Evolutionary conservation across 345 rosid genomes (phyloP), one percentile per base, ranked within the genome.

Genomic region (Schrenkiella parvula): DNA sequence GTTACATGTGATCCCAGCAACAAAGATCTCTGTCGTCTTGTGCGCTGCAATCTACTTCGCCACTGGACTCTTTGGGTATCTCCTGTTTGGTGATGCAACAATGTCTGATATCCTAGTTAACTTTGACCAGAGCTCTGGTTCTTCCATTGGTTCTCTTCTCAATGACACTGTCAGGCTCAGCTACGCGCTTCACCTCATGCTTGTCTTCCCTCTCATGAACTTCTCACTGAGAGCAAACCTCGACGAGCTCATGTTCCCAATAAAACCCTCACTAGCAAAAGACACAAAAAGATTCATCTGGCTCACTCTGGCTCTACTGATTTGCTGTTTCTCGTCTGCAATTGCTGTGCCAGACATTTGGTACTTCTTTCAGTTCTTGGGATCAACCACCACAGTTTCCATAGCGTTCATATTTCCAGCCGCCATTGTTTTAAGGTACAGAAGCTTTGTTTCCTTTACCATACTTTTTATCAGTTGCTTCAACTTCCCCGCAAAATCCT

Each of bases 391-490:
- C 10, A 88, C 91, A 5, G 98, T 93, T 13, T 84, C 83, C 61
- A 86, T 93, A 13, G 90, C 87, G 4, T 89, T 93, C 79, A 90
- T 93, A 47, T 93, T 93, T 60, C 98, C 98, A 3, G 96, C 83
- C 3, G 88, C 85, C 23, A 89, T 93, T 35, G 96, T 84, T 35
- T 68, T 90, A 52, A 87, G 97, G 98, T 93, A 83, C n/a, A 38
- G 0, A 4, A 66, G 48, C 48, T 31, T 32, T 32, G 39, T 39
- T 39, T 39, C 3, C 6, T 67, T 41, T 50, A 28, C 32, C 14
- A 32, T 15, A 21, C 64, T 1, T 39, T 4, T 53, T 18, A 23
- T 5, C 25, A 25, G 32, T 25, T 44, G 42, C 42, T 46, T 64
- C 22, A 23, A 10, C 2, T 2, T n/a, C 8, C 66, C 54, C 29